Conservation (phyloP, 2,329 filamentous ascomycete genomes). For the Penicillium crustosum region DNA sequence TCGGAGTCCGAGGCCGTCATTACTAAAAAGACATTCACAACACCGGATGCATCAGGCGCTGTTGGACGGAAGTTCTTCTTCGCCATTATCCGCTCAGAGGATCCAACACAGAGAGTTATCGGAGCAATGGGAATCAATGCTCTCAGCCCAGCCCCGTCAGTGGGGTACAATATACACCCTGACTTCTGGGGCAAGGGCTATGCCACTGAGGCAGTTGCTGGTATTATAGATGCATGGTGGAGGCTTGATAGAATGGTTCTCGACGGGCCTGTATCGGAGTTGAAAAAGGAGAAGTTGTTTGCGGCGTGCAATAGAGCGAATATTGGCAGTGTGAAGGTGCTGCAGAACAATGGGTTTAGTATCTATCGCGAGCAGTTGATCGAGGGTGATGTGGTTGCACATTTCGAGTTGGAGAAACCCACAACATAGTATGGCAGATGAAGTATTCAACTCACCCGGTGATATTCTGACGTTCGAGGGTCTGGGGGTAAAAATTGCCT, state of each 20-base stretch:
- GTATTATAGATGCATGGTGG: conserved; percentile 27
- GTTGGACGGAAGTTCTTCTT: conserved; percentile 23
- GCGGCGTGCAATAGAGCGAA: conserved; percentile 21
- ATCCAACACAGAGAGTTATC: conserved; percentile 17
- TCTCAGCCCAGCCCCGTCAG: conserved; percentile 16
- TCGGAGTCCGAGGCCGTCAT: conserved; percentile 19
- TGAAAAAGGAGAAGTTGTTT: conserved; percentile 17
- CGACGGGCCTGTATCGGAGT: background rate
- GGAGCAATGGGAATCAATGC: conserved; percentile 23
- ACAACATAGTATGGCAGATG: background rate
- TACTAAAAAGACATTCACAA: conserved; percentile 16
- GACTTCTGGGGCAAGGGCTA: conserved; percentile 28
- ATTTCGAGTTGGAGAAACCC: conserved; percentile 13
- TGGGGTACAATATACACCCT: conserved; percentile 29
- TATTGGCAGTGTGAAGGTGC: conserved; percentile 22
- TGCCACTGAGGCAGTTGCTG: conserved; percentile 25
- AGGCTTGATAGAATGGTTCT: conserved; percentile 6
- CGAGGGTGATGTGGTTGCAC: conserved; percentile 20
- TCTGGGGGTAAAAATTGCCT: background rate
- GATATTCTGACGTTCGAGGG: background rate
- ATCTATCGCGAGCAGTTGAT: conserved; percentile 12
- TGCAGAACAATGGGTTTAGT: conserved; percentile 20
- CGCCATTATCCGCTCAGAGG: conserved; percentile 14
- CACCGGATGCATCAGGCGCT: conserved; percentile 22
- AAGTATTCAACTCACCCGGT: background rate